These are phyloP conservation scores for Trypanosomatidae sp. DNA, from an alignment of 208 protist genomes.

Conservation along the genomic window DNA sequence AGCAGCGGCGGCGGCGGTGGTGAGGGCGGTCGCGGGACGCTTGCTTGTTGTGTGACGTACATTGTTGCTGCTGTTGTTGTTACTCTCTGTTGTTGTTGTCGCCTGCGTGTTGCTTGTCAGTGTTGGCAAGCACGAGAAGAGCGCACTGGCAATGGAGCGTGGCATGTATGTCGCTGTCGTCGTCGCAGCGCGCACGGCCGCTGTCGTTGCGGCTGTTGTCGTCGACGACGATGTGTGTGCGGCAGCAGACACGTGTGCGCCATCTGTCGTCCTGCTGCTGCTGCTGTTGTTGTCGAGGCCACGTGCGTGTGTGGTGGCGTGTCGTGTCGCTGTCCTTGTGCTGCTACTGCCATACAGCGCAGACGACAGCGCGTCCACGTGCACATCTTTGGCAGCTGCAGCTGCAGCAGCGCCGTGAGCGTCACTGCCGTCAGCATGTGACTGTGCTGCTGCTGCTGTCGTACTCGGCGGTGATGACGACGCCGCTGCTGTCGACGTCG, in stretches of 20 bases:
- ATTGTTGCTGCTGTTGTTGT: neutral
- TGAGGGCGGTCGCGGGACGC: neutral
- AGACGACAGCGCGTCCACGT: no score
- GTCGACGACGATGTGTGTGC: neutral
- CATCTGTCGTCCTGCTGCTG: no score
- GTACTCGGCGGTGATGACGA: neutral
- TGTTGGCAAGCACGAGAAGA: conserved; percentile 10
- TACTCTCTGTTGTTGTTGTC: no score
- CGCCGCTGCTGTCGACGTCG: neutral
- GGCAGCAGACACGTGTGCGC: neutral
- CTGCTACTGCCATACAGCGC: no score
- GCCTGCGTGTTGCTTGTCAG: neutral
- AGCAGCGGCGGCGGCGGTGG: neutral
- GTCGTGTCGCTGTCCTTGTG: neutral
- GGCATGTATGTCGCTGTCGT: conserved; percentile 4
- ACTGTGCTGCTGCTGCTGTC: neutral
- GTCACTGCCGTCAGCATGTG: no score
- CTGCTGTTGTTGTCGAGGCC: neutral
- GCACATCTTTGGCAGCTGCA: no score
- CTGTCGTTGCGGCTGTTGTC: neutral
- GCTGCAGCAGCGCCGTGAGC: no score
- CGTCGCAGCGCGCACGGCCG: neutral
- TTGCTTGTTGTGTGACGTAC: neutral
- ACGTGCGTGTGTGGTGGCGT: neutral
- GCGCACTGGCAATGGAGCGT: conserved; percentile 7